A percentile compares a stretch with the other conserved stretches of the same genome.
Evolutionary conservation across 441 rosid genomes (phyloP).

Genomic region (Rhodomyrtus psidioides): DNA sequence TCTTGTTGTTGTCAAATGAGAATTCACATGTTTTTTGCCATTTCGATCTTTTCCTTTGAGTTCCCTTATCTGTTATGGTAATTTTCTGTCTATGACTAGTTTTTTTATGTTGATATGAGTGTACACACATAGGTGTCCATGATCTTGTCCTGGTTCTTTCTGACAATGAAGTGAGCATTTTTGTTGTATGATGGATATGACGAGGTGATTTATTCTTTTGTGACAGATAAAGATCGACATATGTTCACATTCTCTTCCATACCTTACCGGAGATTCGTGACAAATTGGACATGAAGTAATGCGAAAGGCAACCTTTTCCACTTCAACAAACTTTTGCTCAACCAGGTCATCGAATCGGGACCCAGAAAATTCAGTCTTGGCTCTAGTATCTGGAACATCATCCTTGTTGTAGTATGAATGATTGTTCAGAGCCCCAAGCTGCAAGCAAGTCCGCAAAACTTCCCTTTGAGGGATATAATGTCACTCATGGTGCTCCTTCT

Average conservation of each 20-base stretch:
- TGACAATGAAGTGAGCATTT: not conserved
- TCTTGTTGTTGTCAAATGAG: not conserved
- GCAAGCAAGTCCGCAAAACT: constrained; percentile 9
- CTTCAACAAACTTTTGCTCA: constrained; percentile 7
- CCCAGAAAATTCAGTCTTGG: constrained; percentile 30
- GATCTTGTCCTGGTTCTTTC: not conserved
- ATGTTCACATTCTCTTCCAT: constrained; percentile 12
- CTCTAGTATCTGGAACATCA: constrained; percentile 30
- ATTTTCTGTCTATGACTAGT: not conserved
- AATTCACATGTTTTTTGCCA: not conserved
- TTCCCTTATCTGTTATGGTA: not conserved
- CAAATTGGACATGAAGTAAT: constrained; percentile 13
- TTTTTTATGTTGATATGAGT: not conserved
- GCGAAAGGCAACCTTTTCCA: constrained; percentile 10
- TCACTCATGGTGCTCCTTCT: constrained; percentile 4
- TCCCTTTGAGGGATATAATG: constrained; percentile 1
- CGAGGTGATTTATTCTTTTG: not conserved
- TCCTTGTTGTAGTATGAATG: constrained; percentile 29
- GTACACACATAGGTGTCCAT: not conserved
- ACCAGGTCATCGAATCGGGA: constrained; percentile 9
- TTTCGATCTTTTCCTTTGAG: not conserved
- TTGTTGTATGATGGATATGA: not conserved
- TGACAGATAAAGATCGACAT: constrained; percentile 18
- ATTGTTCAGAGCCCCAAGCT: constrained; percentile 19
- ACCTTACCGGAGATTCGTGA: constrained; percentile 16